phyloP scores from a whole-genome alignment of 108 stramenopile species.

The Nannochloropsis salina region DNA sequence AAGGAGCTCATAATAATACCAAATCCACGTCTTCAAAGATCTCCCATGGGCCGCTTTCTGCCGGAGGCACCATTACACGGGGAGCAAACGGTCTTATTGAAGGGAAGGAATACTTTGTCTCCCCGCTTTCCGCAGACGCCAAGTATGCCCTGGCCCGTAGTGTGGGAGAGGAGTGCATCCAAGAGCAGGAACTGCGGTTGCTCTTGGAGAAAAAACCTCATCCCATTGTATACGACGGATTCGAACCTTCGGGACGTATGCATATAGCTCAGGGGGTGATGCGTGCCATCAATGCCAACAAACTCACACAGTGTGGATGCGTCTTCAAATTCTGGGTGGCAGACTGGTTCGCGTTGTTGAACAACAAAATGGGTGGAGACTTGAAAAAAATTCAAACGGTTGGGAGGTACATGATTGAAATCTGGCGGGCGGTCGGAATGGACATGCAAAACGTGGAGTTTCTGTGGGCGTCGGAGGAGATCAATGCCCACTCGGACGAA shows the following conservation, averaged over 20 bases:
- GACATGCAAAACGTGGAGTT: conserved; percentile 90
- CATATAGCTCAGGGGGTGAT: conserved; percentile 94
- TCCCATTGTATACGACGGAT: conserved; percentile 84
- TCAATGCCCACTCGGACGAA: conserved; percentile 76
- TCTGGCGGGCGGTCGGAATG: conserved; percentile 99
- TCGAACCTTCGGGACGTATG: conserved; percentile 98
- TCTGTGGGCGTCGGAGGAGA: conserved; percentile 96
- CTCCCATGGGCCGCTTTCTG: background rate
- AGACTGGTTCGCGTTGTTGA: conserved; percentile 99
- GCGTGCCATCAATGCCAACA: conserved; percentile 94
- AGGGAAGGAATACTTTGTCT: conserved; percentile 8
- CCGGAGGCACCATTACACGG: background rate
- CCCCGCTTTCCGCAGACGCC: conserved; percentile 44
- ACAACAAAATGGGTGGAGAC: conserved; percentile 99
- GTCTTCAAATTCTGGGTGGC: conserved; percentile 99
- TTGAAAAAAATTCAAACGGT: conserved; percentile 81
- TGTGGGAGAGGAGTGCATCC: conserved; percentile 60
- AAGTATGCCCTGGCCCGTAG: conserved; percentile 51
- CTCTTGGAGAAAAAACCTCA: conserved; percentile 50
- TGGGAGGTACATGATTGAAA: conserved; percentile 95
- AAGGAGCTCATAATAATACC: background rate
- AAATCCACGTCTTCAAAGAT: background rate
- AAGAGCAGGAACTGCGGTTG: conserved; percentile 54
- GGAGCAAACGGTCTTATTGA: background rate
- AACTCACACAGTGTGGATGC: conserved; percentile 53